Evolutionary conservation across 345 rosid species (phyloP).

Genomic region (Syzygium oleosum): DNA sequence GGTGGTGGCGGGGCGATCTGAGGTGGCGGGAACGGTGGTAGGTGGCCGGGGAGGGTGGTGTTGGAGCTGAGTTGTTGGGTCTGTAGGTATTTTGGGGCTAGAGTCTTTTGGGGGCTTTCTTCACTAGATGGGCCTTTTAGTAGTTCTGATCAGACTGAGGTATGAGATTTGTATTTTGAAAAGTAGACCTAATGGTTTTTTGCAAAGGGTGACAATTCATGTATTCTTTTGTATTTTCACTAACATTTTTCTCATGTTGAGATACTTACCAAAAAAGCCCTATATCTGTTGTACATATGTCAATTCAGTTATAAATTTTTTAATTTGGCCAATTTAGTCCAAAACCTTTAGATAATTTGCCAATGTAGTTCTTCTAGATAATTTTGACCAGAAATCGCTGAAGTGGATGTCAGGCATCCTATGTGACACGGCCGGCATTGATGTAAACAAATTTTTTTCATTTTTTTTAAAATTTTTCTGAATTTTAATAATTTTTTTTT

Average conservation of each 20-base stretch:
- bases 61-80: background rate
- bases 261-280: background rate
- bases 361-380: too few relatives aligned
- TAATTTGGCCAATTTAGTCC: too few relatives aligned
- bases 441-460: too few relatives aligned
- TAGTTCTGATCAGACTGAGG: background rate
- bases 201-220: background rate
- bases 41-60: background rate
- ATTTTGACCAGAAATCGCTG: too few relatives aligned
- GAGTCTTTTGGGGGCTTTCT: background rate
- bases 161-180: background rate
- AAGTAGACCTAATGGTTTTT: background rate
- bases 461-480: too few relatives aligned
- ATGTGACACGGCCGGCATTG: accelerated
- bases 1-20: background rate
- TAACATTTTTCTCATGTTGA: background rate
- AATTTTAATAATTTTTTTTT: too few relatives aligned
- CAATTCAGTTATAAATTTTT: too few relatives aligned
- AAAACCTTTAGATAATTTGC: too few relatives aligned
- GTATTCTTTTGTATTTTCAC: background rate
- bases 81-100: background rate
- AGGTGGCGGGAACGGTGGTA: background rate
- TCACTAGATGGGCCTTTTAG: background rate
- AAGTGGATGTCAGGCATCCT: too few relatives aligned
- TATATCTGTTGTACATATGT: background rate